phyloP scores from a whole-genome alignment of 257 asterid genomes.

The Capsicum chinense region DNA sequence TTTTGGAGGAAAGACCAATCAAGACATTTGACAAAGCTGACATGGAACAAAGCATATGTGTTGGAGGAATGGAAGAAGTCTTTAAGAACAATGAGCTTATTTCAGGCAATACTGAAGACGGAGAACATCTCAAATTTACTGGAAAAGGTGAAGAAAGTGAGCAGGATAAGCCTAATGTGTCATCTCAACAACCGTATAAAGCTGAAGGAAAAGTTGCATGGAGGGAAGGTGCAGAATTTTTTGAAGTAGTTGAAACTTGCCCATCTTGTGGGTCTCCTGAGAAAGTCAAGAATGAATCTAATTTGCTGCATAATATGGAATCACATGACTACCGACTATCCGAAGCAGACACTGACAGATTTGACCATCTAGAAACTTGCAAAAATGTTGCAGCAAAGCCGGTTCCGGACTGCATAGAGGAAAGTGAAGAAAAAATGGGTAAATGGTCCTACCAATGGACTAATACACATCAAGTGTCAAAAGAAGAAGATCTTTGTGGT shows the following conservation, averaged over 20 bases:
- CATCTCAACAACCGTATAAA: constrained; percentile 35
- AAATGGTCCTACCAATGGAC: constrained; percentile 34
- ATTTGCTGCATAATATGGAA: constrained; percentile 36
- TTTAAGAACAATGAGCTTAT: constrained; percentile 33
- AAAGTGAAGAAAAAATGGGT: constrained; percentile 38
- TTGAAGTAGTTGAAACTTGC: constrained; percentile 69
- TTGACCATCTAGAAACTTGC: constrained; percentile 37
- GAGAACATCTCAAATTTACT: constrained; percentile 31
- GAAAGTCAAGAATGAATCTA: constrained; percentile 38
- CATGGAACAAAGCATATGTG: constrained; percentile 33
- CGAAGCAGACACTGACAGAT: constrained; percentile 36
- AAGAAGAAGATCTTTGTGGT: constrained; percentile 31
- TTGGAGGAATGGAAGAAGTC: constrained; percentile 42
- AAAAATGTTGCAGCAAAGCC: constrained; percentile 41
- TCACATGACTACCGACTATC: constrained; percentile 35
- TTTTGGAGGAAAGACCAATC: constrained; percentile 43
- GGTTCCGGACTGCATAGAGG: constrained; percentile 42
- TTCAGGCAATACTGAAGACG: constrained; percentile 42
- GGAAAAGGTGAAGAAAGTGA: constrained; percentile 33
- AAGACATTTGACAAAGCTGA: constrained; percentile 44
- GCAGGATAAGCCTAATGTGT: constrained; percentile 28
- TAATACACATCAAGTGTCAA: constrained; percentile 37
- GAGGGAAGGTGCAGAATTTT: constrained; percentile 64
- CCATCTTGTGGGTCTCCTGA: constrained; percentile 37
- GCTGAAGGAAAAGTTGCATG: constrained; percentile 56